phyloP scores from a whole-genome alignment of 345 rosid species.

The Barbarea vulgaris region DNA sequence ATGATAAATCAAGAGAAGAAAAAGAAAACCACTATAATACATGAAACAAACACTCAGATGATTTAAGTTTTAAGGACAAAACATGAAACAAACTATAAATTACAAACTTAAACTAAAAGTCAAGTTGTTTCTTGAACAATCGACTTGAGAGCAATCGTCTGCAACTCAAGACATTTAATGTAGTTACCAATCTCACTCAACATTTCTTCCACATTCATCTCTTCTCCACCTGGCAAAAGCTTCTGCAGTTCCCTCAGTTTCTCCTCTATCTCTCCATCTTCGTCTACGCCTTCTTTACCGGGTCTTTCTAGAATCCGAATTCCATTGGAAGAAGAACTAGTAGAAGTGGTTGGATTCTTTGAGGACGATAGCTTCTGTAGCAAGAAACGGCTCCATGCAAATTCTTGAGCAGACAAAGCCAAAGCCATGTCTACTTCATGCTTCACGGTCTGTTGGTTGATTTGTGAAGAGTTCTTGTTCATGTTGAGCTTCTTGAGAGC shows the following conservation, averaged over 20 bases:
- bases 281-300: conserved; percentile 24
- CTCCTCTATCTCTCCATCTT: conserved; percentile 32
- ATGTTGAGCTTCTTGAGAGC: conserved; percentile 45
- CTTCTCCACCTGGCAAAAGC: conserved; percentile 49
- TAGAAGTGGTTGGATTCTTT: conserved; percentile 12
- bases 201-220: conserved; percentile 47
- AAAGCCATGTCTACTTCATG: conserved; percentile 55
- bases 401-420: conserved; percentile 49
- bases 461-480: conserved; percentile 15
- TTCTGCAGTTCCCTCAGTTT: conserved; percentile 37
- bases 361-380: conserved; percentile 36
- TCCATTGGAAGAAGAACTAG: conserved; percentile 19
- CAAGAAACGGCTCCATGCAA: conserved; percentile 55
- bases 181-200: conserved; percentile 48
- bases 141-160: conserved; percentile 45
- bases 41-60: conserved; percentile 16
- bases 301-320: background rate
- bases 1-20: background rate
- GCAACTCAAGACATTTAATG: conserved; percentile 52
- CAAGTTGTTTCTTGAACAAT: conserved; percentile 39
- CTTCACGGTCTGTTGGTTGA: conserved; percentile 39
- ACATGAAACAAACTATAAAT: conserved; percentile 22
- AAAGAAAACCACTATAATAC: background rate
- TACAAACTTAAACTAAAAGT: conserved; percentile 34
- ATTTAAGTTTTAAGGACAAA: conserved; percentile 9